These are phyloP conservation scores for Metarhizium robertsii DNA, from an alignment of 2,329 filamentous ascomycete genomes.

Conservation along the genomic window DNA sequence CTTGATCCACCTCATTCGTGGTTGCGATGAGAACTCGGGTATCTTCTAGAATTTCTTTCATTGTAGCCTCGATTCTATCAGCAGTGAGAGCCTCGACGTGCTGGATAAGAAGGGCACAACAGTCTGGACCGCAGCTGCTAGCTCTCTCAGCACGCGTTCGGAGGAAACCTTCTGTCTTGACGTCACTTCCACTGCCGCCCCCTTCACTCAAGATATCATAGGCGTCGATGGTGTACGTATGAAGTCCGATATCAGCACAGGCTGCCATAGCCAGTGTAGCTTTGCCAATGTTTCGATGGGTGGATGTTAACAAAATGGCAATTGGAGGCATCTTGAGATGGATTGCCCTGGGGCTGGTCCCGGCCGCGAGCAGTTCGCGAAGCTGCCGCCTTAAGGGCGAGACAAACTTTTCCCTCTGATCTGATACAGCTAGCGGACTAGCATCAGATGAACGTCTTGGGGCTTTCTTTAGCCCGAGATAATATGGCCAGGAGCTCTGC, in stretches of 20 bases:
- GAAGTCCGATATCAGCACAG: conserved; percentile 81
- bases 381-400: conserved; percentile 60
- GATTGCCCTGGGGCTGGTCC: conserved; percentile 79
- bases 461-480: conserved; percentile 65
- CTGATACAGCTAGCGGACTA: conserved; percentile 30
- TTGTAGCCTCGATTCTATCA: conserved; percentile 76
- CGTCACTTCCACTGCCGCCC: conserved; percentile 69
- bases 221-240: conserved; percentile 80
- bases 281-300: conserved; percentile 90
- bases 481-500: conserved; percentile 79
- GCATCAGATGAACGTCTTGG: conserved; percentile 37
- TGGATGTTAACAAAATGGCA: conserved; percentile 80
- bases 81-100: conserved; percentile 88
- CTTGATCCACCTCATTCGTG: conserved; percentile 89
- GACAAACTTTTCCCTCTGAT: conserved; percentile 40
- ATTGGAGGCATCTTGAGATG: conserved; percentile 81
- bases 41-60: conserved; percentile 75
- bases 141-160: conserved; percentile 82
- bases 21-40: conserved; percentile 83
- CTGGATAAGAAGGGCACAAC: conserved; percentile 74
- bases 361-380: conserved; percentile 76
- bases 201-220: conserved; percentile 94
- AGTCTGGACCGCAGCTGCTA: conserved; percentile 76
- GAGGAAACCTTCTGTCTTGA: conserved; percentile 87
- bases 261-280: conserved; percentile 66